A percentile compares a stretch with the other conserved stretches of the same genome.
Evolutionary conservation across 2,329 filamentous ascomycete genomes (phyloP).

Genomic region (Aspergillus udagawae): DNA sequence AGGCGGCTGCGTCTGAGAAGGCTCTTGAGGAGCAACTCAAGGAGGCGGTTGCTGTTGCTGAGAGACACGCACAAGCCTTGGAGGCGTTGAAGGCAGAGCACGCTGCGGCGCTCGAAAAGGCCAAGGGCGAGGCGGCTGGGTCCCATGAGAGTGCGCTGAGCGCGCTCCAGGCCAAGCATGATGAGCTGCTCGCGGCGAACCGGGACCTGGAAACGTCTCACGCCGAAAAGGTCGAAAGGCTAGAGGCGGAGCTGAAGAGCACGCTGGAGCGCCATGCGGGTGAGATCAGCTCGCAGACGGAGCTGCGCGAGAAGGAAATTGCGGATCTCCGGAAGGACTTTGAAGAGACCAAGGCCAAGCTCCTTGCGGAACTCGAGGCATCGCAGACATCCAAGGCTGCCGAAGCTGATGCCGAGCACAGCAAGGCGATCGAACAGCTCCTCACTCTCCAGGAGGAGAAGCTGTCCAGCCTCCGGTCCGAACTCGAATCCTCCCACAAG

Average conservation of each 20-base stretch:
- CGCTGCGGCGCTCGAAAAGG: constrained; percentile 31
- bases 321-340: constrained; percentile 33
- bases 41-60: constrained; percentile 24
- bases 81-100: constrained; percentile 34
- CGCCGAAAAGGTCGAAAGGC: constrained; percentile 25
- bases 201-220: constrained; percentile 29
- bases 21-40: constrained; percentile 33
- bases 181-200: constrained; percentile 27
- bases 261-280: constrained; percentile 20
- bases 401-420: constrained; percentile 36
- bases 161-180: constrained; percentile 32
- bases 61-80: constrained; percentile 31
- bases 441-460: constrained; percentile 38
- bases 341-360: constrained; percentile 28
- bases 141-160: constrained; percentile 26
- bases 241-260: constrained; percentile 22
- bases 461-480: constrained; percentile 30
- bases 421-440: constrained; percentile 38
- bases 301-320: constrained; percentile 26
- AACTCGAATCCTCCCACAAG: constrained; percentile 34
- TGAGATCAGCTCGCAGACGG: constrained; percentile 27
- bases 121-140: constrained; percentile 26
- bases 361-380: constrained; percentile 37
- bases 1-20: constrained; percentile 29
- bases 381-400: constrained; percentile 30